Conservation (phyloP, 371 early-diverging fungal genomes). For the Mortierella sp. region DNA sequence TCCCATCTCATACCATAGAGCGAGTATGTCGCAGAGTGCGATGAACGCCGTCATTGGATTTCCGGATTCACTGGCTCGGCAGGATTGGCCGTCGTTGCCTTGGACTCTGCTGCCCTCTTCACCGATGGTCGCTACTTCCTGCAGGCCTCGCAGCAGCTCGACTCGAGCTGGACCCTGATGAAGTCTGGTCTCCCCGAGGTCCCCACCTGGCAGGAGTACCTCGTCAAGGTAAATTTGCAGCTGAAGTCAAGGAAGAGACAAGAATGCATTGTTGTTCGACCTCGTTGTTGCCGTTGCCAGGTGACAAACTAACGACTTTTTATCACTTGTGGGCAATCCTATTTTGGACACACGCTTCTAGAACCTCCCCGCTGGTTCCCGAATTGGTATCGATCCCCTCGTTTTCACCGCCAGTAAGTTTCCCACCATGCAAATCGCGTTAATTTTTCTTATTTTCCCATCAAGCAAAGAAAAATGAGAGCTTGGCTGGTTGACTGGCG, state of each 20-base stretch:
- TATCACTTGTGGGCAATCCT: no score
- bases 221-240: constrained; percentile 79
- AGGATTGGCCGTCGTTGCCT: constrained; percentile 85
- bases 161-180: constrained; percentile 92
- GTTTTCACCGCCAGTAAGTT: constrained; percentile 77
- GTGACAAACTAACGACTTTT: no score
- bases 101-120: constrained; percentile 84
- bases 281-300: no score
- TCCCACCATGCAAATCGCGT: constrained; percentile 7
- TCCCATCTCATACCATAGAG: constrained; percentile 74
- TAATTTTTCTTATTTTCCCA: constrained; percentile 5
- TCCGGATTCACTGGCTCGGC: constrained; percentile 99
- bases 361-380: constrained; percentile 74
- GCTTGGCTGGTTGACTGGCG: not conserved
- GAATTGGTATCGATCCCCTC: constrained; percentile 90
- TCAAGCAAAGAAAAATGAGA: not conserved
- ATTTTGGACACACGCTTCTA: constrained; percentile 65
- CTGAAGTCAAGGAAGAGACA: constrained; percentile 91
- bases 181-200: constrained; percentile 91
- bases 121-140: constrained; percentile 99
- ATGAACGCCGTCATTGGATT: constrained; percentile 94
- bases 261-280: constrained; percentile 98
- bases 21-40: constrained; percentile 96
- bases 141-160: constrained; percentile 96
- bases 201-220: constrained; percentile 91